A percentile compares a stretch with the other conserved stretches of the same genome.
Evolutionary conservation across 257 asterid species (phyloP).

Genomic region (Cynanchum wilfordii): DNA sequence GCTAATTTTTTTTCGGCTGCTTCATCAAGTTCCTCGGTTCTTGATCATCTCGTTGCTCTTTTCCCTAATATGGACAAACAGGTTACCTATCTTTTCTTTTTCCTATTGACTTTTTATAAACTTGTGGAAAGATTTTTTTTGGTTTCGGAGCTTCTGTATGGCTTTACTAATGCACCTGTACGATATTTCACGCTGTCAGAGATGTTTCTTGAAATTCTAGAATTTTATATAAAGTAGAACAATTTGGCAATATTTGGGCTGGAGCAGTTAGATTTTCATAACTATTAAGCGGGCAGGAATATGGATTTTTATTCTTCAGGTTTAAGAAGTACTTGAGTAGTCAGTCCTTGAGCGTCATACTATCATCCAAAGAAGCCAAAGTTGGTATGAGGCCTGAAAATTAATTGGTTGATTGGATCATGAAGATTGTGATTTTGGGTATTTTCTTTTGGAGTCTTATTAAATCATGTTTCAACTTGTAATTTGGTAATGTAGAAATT

Average conservation of each 20-base stretch:
- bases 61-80: slow-evolving; percentile 95
- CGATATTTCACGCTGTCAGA: neutral
- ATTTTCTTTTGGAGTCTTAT: neutral
- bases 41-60: slow-evolving; percentile 57
- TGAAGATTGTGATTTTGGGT: neutral
- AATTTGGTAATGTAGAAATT: neutral
- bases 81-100: slow-evolving; percentile 29
- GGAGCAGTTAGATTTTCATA: neutral
- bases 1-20: slow-evolving; percentile 24
- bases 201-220: neutral
- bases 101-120: neutral
- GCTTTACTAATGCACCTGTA: neutral
- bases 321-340: neutral
- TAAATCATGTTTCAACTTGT: neutral
- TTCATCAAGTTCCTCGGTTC: slow-evolving; percentile 23
- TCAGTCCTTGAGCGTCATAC: neutral
- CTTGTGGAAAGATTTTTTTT: neutral
- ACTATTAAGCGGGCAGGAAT: neutral
- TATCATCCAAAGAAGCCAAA: neutral
- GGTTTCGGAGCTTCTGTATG: neutral
- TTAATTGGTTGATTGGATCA: neutral
- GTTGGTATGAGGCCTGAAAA: neutral
- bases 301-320: neutral
- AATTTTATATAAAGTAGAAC: neutral
- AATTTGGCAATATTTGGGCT: neutral